Evolutionary conservation across 2,329 filamentous ascomycete species (phyloP).

Genomic region (Clarireedia sp.): DNA sequence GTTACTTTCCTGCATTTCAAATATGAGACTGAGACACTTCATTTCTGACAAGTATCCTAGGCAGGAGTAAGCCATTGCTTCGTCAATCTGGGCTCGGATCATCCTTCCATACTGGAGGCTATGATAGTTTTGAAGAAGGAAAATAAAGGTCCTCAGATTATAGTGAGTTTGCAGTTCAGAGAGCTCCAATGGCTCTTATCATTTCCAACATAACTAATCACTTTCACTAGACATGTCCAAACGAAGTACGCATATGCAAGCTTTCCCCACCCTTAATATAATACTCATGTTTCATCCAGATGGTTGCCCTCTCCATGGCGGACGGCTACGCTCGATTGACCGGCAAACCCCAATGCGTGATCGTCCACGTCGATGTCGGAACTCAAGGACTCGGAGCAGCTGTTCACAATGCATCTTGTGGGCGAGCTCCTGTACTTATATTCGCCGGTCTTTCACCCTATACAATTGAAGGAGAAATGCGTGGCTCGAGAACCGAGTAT

Average conservation of each 20-base stretch:
- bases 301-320: slow-evolving; percentile 70
- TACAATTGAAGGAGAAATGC: slow-evolving; percentile 64
- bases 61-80: slow-evolving; percentile 46
- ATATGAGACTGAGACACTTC: neutral
- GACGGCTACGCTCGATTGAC: slow-evolving; percentile 65
- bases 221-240: slow-evolving; percentile 46
- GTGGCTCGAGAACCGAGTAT: slow-evolving; percentile 64
- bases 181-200: neutral
- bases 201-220: neutral
- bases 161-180: neutral
- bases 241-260: slow-evolving; percentile 44
- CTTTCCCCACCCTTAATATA: neutral
- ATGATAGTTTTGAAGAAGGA: slow-evolving; percentile 66
- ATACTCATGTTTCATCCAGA: slow-evolving; percentile 34
- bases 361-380: slow-evolving; percentile 64
- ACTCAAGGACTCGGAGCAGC: slow-evolving; percentile 60
- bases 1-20: slow-evolving; percentile 12
- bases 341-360: slow-evolving; percentile 59
- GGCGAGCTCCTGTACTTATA: slow-evolving; percentile 60
- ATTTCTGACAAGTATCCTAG: slow-evolving; percentile 15
- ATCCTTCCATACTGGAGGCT: slow-evolving; percentile 64
- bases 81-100: slow-evolving; percentile 53
- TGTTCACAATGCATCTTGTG: slow-evolving; percentile 64
- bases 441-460: slow-evolving; percentile 68
- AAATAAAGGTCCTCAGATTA: slow-evolving; percentile 54